These are phyloP conservation scores for Vaccinium macrocarpon DNA, from an alignment of 148 eudicot genomes.

Conservation along the genomic window DNA sequence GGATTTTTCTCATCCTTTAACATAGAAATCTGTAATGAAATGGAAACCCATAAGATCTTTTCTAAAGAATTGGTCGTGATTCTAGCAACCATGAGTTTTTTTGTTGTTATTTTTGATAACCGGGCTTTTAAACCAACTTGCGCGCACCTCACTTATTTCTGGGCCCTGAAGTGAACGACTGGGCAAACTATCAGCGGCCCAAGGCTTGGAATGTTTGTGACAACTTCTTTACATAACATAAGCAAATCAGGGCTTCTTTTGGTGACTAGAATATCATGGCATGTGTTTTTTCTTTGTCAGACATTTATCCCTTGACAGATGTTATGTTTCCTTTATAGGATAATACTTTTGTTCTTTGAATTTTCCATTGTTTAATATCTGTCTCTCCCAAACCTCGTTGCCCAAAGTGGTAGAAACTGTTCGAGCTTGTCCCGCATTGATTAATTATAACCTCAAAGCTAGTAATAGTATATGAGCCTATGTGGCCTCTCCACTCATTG, in stretches of 20 bases:
- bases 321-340: background rate
- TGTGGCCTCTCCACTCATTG: too few relatives aligned
- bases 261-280: background rate
- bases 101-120: too few relatives aligned
- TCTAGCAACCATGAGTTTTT: background rate
- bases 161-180: too few relatives aligned
- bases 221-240: background rate
- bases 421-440: too few relatives aligned
- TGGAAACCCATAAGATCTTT: constrained; percentile 2
- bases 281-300: background rate
- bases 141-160: too few relatives aligned
- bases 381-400: background rate
- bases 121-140: too few relatives aligned
- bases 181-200: too few relatives aligned
- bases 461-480: too few relatives aligned
- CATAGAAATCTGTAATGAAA: background rate
- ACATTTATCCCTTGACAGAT: background rate
- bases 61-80: background rate
- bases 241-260: background rate
- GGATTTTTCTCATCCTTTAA: background rate
- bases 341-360: background rate
- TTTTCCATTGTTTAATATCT: background rate
- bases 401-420: background rate
- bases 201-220: background rate
- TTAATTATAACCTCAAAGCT: too few relatives aligned